phyloP scores from a whole-genome alignment of 1,284 basidiomycete species.

The Limonomyces culmigenus region DNA sequence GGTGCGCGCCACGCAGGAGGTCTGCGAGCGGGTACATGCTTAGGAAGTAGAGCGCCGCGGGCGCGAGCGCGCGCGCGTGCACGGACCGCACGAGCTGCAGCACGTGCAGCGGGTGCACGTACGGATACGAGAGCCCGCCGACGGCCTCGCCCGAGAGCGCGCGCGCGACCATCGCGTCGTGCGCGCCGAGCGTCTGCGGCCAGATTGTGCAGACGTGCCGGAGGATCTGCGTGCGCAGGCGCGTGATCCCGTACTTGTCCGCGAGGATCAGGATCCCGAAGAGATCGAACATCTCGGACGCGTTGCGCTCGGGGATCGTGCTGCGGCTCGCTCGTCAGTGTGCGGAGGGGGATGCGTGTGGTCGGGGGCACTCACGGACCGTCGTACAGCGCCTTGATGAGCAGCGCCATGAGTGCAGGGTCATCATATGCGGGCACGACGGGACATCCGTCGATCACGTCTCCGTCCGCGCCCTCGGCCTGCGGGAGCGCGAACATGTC shows the following conservation, averaged over 20 bases:
- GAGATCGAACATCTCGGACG: slow-evolving; percentile 30
- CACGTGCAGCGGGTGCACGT: slow-evolving; percentile 40
- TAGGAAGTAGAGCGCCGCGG: slow-evolving; percentile 39
- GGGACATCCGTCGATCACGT: slow-evolving; percentile 27
- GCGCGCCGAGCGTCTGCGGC: slow-evolving; percentile 33
- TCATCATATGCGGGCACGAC: slow-evolving; percentile 36
- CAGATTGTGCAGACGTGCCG: slow-evolving; percentile 31
- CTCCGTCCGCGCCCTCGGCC: slow-evolving; percentile 14
- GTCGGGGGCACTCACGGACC: slow-evolving; percentile 25
- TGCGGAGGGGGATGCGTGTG: neutral
- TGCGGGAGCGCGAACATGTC: slow-evolving; percentile 39
- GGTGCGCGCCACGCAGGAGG: slow-evolving; percentile 30
- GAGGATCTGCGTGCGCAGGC: slow-evolving; percentile 31
- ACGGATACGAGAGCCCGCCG: slow-evolving; percentile 32
- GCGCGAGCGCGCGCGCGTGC: slow-evolving; percentile 29
- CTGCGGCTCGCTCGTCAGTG: neutral
- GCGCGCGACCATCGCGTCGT: slow-evolving; percentile 35
- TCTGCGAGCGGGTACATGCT: slow-evolving; percentile 36
- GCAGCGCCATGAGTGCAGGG: slow-evolving; percentile 30
- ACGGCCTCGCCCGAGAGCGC: slow-evolving; percentile 25
- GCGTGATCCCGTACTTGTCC: slow-evolving; percentile 38
- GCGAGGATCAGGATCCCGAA: slow-evolving; percentile 35
- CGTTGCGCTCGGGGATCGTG: slow-evolving; percentile 2
- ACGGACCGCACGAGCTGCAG: slow-evolving; percentile 38
- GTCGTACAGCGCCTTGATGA: slow-evolving; percentile 40